Evolutionary conservation across 148 eudicot genomes (phyloP).

Genomic region (Spergularia marina): DNA sequence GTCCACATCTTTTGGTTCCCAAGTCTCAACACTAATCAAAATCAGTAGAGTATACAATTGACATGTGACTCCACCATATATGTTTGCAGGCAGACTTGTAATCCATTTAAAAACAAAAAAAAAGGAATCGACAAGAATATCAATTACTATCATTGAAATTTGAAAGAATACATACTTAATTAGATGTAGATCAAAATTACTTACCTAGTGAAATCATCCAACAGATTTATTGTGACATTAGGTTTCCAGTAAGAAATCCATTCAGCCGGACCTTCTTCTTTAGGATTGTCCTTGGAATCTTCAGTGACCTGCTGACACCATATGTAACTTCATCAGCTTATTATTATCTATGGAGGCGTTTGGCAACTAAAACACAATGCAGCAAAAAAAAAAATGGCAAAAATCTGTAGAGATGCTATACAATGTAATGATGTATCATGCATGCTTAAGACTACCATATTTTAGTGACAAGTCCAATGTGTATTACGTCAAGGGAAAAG

Average conservation of each 20-base stretch:
- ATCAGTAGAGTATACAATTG: too few species aligned
- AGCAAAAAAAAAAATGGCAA: not conserved
- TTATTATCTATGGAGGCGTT: not conserved
- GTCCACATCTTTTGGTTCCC: too few species aligned
- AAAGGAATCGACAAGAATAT: not conserved
- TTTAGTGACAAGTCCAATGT: not conserved
- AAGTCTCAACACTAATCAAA: too few species aligned
- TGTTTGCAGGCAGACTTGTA: not conserved
- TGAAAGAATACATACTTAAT: not conserved
- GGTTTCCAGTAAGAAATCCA: constrained; percentile 98
- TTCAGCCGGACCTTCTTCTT: constrained; percentile 71
- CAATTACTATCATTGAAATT: too few species aligned
- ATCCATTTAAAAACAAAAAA: not conserved
- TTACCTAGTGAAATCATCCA: constrained; percentile 91
- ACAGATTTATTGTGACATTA: constrained; percentile 82
- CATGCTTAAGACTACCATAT: not conserved
- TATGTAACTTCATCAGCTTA: constrained; percentile 5
- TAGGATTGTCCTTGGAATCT: constrained; percentile 41
- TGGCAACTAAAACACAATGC: not conserved
- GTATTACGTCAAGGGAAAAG: not conserved
- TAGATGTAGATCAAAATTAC: constrained; percentile 6
- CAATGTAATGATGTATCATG: not conserved
- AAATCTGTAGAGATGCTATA: not conserved
- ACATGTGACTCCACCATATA: not conserved
- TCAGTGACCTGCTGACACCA: constrained; percentile 50